Conservation (phyloP, 768 basidiomycete genomes). For the Pseudohyphozyma bogoriensis region DNA sequence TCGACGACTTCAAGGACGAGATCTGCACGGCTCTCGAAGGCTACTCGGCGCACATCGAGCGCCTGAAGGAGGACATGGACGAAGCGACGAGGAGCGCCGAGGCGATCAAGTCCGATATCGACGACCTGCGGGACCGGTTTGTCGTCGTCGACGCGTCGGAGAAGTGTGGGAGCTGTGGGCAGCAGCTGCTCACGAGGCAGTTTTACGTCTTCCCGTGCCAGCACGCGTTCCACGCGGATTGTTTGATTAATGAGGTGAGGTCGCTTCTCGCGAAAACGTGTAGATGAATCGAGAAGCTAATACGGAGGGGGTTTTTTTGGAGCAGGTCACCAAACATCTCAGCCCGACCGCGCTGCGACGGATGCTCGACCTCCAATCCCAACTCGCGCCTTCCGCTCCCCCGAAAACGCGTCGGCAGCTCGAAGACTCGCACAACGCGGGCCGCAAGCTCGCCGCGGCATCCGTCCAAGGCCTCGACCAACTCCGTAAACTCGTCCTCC, state of each 20-base stretch:
- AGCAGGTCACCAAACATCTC: slow-evolving; percentile 81
- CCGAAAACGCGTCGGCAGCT: slow-evolving; percentile 16
- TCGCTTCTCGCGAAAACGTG: too few relatives aligned
- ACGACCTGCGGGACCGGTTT: slow-evolving; percentile 72
- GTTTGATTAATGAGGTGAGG: slow-evolving; percentile 85
- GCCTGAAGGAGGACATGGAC: slow-evolving; percentile 87
- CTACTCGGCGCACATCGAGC: slow-evolving; percentile 82
- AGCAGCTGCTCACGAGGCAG: slow-evolving; percentile 68
- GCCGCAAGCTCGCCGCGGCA: slow-evolving; percentile 31
- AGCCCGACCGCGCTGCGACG: slow-evolving; percentile 70
- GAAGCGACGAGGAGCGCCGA: slow-evolving; percentile 87
- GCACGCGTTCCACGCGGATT: slow-evolving; percentile 95
- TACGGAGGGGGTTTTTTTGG: too few relatives aligned
- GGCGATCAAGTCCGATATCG: slow-evolving; percentile 78
- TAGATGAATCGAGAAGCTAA: slow-evolving; percentile 1
- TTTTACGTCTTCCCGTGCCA: slow-evolving; percentile 99
- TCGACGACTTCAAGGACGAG: slow-evolving; percentile 99
- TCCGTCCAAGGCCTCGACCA: slow-evolving; percentile 47
- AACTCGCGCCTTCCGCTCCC: slow-evolving; percentile 50
- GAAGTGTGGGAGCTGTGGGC: slow-evolving; percentile 69
- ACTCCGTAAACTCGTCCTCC: slow-evolving; percentile 81
- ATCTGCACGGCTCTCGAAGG: slow-evolving; percentile 92
- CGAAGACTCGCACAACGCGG: slow-evolving; percentile 14
- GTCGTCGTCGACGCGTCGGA: slow-evolving; percentile 83
- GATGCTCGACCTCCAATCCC: slow-evolving; percentile 73